Base-by-base conservation (phyloP, 2,329 filamentous ascomycete species). In the Rhexocercosporidium sp. region DNA sequence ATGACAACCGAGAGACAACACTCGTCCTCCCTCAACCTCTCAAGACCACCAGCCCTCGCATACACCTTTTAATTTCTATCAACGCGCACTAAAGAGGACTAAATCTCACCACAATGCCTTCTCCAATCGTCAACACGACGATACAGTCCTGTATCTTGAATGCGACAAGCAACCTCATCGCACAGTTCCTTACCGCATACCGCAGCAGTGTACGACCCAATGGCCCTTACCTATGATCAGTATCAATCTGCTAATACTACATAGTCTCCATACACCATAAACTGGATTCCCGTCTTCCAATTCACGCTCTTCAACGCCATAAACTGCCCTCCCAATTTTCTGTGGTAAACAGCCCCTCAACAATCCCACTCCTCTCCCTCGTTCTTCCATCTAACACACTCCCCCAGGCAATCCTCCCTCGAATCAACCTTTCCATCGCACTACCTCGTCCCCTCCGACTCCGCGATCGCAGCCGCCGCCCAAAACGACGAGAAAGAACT, bases 251-350 rank as follows among this genome's bases (percentile, higher is more conserved):
- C 65, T 69, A 27, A 73, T 46, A 65, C 27, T 44, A 64, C 27
- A 3, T 70, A 92, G 89, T 82, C 79, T 62, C 79, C 87, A 12
- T 84, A 92, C 62, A 78, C 81, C 27, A 81, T 96, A 73, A 87
- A 94, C 79, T 84, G 85, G 79, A 80, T 85, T 5, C 88, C 91
- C 3, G 83, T 97, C 51, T 81, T 94, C 72, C 92, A 94, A 77
- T 97, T 96, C 79, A 81, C 92, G 61, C 75, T 93, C 62, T 97
- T 90, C 82, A 87, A 90, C 71, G 76, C 92, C 39, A 76, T 97
- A 67, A 90, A 85, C 78, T 91, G 90, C 47, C 93, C 94, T 2
- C 92, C 92, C 53, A 97, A 97, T 80, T 92, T 93, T 76, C 77
- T 92, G 74, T 97, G 93, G 94, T 88, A 78, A 27, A 12, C 20